Percentiles rank a stretch among this genome's conserved stretches.
These are phyloP conservation scores for Coemansia guatemalensis DNA, from an alignment of 192 early-diverging fungal species.

Conservation along the genomic window DNA sequence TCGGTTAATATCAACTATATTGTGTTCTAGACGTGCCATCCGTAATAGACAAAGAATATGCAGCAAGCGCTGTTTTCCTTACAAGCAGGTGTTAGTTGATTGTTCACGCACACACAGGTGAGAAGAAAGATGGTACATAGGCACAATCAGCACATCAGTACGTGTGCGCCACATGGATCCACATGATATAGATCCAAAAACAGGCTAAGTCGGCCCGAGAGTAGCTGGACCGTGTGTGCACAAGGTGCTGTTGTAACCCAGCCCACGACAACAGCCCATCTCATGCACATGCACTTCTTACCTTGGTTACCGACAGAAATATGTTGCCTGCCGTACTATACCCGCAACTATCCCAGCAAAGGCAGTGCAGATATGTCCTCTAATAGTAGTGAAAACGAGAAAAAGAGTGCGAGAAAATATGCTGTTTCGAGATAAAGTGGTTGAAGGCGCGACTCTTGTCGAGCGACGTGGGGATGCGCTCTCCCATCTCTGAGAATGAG, in stretches of 20 bases:
- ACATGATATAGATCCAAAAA: neutral
- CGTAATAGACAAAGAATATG: neutral
- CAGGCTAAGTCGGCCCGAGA: neutral
- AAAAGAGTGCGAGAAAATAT: neutral
- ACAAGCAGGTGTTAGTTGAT: neutral
- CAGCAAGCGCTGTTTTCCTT: neutral
- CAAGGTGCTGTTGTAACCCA: neutral
- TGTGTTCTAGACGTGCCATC: neutral
- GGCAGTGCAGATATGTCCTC: neutral
- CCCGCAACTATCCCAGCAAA: neutral
- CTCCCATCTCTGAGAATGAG: neutral
- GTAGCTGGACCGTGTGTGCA: neutral
- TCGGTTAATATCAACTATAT: neutral
- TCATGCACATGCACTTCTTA: neutral
- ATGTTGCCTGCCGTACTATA: neutral
- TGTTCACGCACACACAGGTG: neutral
- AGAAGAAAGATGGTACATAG: neutral
- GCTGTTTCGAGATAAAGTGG: neutral
- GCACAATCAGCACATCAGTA: neutral
- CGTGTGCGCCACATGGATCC: neutral
- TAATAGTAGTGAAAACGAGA: slow-evolving; percentile 7
- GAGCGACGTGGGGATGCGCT: neutral
- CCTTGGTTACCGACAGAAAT: neutral
- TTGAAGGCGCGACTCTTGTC: neutral
- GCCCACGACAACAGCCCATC: neutral